A percentile compares a stretch with the other conserved stretches of the same genome.
Conservation (phyloP, 208 protist genomes). For the Leishmania lainsoni region DNA sequence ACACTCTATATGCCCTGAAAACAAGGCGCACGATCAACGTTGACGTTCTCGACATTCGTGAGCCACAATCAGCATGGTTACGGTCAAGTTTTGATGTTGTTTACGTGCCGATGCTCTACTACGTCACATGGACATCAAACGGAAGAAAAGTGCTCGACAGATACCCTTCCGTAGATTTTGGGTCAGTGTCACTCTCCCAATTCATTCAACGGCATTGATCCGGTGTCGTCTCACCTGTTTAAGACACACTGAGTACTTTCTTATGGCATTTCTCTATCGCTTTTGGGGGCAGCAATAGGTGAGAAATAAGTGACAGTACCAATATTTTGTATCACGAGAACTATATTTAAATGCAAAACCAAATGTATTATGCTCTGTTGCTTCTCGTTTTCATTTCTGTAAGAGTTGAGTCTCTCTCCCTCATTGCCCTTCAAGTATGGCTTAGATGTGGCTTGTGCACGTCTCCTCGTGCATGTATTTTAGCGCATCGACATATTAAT, state of each 20-base stretch:
- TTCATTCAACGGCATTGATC: constrained; percentile 21
- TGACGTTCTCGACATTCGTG: constrained; percentile 24
- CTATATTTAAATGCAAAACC: background rate
- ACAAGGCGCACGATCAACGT: constrained; percentile 6
- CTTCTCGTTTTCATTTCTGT: background rate
- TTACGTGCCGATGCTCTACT: constrained; percentile 16
- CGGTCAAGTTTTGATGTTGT: constrained; percentile 21
- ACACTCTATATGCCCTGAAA: constrained; percentile 20
- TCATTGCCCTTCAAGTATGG: background rate
- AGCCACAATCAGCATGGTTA: constrained; percentile 24
- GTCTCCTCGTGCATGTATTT: background rate
- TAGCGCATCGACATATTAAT: background rate
- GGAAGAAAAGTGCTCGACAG: constrained; percentile 16
- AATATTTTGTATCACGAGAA: background rate
- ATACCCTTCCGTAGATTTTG: constrained; percentile 18
- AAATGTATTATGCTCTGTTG: background rate
- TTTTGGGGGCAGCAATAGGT: background rate
- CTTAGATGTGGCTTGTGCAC: background rate
- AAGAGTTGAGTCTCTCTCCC: background rate
- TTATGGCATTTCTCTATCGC: background rate
- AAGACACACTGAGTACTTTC: background rate
- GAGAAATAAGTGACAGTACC: background rate
- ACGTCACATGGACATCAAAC: constrained; percentile 12
- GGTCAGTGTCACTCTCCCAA: constrained; percentile 7
- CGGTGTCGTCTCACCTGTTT: background rate